These are phyloP conservation scores for Penicillium sp. DNA, from an alignment of 2,329 filamentous ascomycete genomes.

Conservation along the genomic window DNA sequence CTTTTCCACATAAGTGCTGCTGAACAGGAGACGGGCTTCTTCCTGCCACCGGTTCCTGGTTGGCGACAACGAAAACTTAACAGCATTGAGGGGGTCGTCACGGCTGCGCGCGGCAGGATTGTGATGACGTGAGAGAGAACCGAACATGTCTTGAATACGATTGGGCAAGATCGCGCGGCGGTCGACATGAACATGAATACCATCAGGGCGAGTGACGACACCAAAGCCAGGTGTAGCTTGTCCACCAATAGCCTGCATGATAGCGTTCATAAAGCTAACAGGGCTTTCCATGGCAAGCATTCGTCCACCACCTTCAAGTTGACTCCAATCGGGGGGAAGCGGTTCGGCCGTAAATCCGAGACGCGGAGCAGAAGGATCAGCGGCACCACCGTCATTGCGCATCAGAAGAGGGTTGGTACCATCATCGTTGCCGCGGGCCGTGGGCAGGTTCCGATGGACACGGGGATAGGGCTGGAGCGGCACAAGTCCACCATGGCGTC, in stretches of 20 bases:
- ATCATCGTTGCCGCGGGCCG: slow-evolving; percentile 67
- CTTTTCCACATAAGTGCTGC: slow-evolving; percentile 66
- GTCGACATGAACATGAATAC: slow-evolving; percentile 57
- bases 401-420: slow-evolving; percentile 84
- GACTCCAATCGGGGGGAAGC: slow-evolving; percentile 54
- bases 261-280: slow-evolving; percentile 58
- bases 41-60: slow-evolving; percentile 83
- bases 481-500: slow-evolving; percentile 45
- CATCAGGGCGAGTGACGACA: slow-evolving; percentile 47
- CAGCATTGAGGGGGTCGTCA: slow-evolving; percentile 64
- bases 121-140: slow-evolving; percentile 33
- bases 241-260: slow-evolving; percentile 55
- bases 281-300: slow-evolving; percentile 51
- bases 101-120: slow-evolving; percentile 37
- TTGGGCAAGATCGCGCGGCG: slow-evolving; percentile 52
- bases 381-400: slow-evolving; percentile 47
- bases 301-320: slow-evolving; percentile 49
- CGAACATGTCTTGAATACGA: slow-evolving; percentile 53
- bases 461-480: slow-evolving; percentile 44
- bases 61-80: slow-evolving; percentile 69
- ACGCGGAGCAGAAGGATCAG: slow-evolving; percentile 35
- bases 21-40: slow-evolving; percentile 85
- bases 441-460: slow-evolving; percentile 44
- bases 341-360: slow-evolving; percentile 30
- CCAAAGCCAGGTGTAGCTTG: slow-evolving; percentile 45